Percentiles rank a stretch among this genome's conserved stretches.
Conservation (phyloP, 78 protist species). For the Pigoraptor vietnamica region DNA sequence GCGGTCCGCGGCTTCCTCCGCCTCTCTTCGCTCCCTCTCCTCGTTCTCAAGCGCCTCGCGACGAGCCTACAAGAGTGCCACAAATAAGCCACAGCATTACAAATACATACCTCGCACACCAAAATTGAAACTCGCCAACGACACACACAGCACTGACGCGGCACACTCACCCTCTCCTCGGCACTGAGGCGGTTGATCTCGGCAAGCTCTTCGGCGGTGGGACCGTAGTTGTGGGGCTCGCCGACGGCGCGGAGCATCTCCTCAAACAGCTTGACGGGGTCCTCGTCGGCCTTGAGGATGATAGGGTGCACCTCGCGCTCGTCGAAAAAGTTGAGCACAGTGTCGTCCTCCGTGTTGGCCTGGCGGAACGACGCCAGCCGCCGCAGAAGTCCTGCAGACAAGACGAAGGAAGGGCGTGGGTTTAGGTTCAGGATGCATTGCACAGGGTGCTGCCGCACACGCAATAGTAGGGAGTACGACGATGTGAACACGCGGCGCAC, state of each 20-base stretch:
- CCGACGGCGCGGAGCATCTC: conserved; percentile 12
- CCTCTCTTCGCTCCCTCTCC: neutral
- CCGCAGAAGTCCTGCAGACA: neutral
- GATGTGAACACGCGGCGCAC: no score
- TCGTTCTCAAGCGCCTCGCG: neutral
- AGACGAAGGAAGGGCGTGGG: neutral
- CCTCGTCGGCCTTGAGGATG: neutral
- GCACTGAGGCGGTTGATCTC: neutral
- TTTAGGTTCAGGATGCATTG: neutral
- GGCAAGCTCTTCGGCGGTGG: conserved; percentile 16
- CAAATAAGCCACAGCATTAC: neutral
- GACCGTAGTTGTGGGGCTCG: conserved; percentile 47
- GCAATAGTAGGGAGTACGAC: no score
- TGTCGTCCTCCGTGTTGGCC: neutral
- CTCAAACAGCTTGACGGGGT: neutral
- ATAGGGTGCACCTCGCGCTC: conserved; percentile 10
- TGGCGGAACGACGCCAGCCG: neutral
- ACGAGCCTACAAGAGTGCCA: neutral
- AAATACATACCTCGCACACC: neutral
- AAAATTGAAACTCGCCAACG: neutral
- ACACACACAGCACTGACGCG: neutral
- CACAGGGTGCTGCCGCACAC: no score
- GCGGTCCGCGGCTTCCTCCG: neutral
- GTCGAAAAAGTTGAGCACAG: conserved; percentile 9
- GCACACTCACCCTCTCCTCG: neutral